Conservation (phyloP, 2,329 filamentous ascomycete species). For the Fusarium lyarnte region DNA sequence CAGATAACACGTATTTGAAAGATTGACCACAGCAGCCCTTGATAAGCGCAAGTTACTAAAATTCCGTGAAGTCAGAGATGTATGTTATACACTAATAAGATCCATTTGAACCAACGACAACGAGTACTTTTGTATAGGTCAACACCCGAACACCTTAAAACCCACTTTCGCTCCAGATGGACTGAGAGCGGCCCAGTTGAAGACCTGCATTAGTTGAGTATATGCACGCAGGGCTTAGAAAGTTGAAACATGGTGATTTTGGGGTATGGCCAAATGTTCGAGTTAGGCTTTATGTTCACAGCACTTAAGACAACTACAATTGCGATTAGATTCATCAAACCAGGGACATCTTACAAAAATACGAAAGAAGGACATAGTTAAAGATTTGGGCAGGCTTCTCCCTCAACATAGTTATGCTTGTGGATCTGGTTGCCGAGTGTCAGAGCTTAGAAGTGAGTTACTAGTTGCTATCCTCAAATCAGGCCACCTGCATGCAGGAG, state of each 20-base stretch:
- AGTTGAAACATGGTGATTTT: neutral
- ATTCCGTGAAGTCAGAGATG: neutral
- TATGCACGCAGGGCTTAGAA: neutral
- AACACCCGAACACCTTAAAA: neutral
- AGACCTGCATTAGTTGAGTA: neutral
- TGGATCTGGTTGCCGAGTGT: neutral
- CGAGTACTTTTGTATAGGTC: neutral
- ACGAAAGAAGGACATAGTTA: neutral
- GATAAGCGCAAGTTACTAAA: neutral
- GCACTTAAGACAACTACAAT: neutral
- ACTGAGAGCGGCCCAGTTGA: neutral
- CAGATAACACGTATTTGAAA: neutral
- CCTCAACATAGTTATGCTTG: neutral
- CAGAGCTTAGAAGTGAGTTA: neutral
- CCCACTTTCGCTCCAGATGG: neutral
- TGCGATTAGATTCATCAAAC: no score
- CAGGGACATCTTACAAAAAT: fast-evolving
- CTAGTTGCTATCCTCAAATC: neutral
- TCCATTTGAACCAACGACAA: neutral
- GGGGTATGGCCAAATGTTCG: neutral
- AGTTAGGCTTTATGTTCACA: neutral
- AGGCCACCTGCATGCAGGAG: neutral
- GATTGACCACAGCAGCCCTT: neutral
- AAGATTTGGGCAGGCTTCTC: fast-evolving
- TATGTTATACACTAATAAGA: neutral